Evolutionary conservation across 257 asterid species (phyloP), one percentile per base, ranked within the genome.

Genomic region (Striga asiatica): DNA sequence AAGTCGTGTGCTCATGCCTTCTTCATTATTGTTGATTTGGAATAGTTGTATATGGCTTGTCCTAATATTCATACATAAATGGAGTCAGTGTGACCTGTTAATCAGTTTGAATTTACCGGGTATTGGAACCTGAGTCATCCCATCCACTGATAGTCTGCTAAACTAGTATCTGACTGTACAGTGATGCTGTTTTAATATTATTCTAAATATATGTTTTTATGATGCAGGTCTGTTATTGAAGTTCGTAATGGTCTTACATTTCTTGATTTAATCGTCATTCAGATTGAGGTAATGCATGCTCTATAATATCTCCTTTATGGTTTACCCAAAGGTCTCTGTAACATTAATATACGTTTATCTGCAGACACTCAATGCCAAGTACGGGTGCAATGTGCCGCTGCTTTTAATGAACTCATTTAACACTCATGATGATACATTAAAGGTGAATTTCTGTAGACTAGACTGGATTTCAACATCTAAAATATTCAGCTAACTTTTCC

Each of bases 391-490:
- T 35, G 99, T 92, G 54, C 99, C 99, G 53, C 78, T 92, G 74
- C 86, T 92, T 61, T 71, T 92, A 52, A 92, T 92, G 99, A 92
- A 92, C 74, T 92, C 99, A 63, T 92, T 92, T 87, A 92, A 92
- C 71, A 92, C 99, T 51, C 99, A 92, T 57, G 97, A 92, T 71
- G 97, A 92, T 60, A 88, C 99, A 52, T 61, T 56, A 60, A 92
- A 92, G 99, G 99, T 92, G 65, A 71, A 61, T 42, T 53, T 25
- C 3, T 27, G 23, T 21, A 19, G 4, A 8, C 54, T 24, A 18
- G 50, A 37, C 17, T 16, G 67, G 29, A 39, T 11, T 24, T 23
- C 50, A 16, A 24, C 51, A 35, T 32, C 46, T 49, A 52, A 27
- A 22, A 19, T 31, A 39, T 37, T 41, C 55, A 43, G 51, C 73